A percentile compares a stretch with the other conserved stretches of the same genome.
Evolutionary conservation across 495 filamentous ascomycete species (phyloP).

Genomic region (Xylaria nigripes): DNA sequence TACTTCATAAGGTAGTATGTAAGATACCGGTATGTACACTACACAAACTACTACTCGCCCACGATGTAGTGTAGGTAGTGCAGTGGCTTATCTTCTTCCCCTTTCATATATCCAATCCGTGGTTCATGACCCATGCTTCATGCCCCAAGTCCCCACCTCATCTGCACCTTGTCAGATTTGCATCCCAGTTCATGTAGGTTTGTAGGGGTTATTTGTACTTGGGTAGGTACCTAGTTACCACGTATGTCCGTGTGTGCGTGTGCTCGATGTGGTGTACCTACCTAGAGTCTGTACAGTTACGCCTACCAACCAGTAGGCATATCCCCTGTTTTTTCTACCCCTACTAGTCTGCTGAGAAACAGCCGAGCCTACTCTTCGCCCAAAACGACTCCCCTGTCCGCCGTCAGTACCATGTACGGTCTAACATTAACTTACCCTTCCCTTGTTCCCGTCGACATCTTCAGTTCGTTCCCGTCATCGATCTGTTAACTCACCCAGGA

Average conservation of each 20-base stretch:
- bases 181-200: conserved; percentile 8
- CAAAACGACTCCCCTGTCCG: conserved; percentile 2
- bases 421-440: neutral
- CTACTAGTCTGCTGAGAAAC: neutral
- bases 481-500: conserved; percentile 3
- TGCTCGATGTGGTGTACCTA: no score
- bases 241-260: neutral
- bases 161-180: conserved; percentile 9
- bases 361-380: conserved; percentile 6
- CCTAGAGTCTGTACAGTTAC: neutral
- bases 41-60: no score
- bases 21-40: neutral
- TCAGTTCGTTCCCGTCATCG: conserved; percentile 9
- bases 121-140: neutral
- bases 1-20: no score
- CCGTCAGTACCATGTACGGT: neutral
- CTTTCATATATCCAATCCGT: neutral
- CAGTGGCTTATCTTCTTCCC: conserved; percentile 1
- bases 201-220: neutral
- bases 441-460: conserved; percentile 7
- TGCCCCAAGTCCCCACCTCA: neutral
- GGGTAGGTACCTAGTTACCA: neutral
- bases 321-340: conserved; percentile 1
- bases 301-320: neutral
- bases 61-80: neutral